phyloP scores from a whole-genome alignment of 2,329 filamentous ascomycete genomes.

The Rachicladosporium sp. region DNA sequence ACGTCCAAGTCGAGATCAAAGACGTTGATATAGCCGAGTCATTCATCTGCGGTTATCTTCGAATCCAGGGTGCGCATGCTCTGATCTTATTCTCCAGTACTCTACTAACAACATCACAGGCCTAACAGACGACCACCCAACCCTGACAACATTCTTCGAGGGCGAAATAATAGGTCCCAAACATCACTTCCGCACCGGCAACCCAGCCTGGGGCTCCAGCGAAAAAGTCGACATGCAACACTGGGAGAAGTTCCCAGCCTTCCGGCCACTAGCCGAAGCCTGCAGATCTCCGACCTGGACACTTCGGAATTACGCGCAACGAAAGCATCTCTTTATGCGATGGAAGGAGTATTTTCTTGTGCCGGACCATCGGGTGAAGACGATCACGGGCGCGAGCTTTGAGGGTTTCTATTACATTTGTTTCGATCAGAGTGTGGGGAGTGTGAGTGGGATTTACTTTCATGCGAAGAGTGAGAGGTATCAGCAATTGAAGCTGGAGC shows the following conservation, averaged over 20 bases:
- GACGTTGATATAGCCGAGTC: slow-evolving; percentile 91
- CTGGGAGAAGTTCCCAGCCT: slow-evolving; percentile 82
- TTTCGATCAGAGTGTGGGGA: slow-evolving; percentile 83
- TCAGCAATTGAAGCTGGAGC: slow-evolving; percentile 83
- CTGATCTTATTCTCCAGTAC: slow-evolving; percentile 21
- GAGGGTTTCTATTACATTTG: slow-evolving; percentile 99
- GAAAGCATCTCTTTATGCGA: slow-evolving; percentile 91
- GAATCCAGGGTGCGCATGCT: slow-evolving; percentile 65
- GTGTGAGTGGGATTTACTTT: slow-evolving; percentile 90
- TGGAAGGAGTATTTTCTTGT: slow-evolving; percentile 99
- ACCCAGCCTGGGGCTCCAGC: slow-evolving; percentile 81
- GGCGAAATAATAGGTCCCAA: slow-evolving; percentile 94
- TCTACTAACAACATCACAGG: slow-evolving; percentile 43
- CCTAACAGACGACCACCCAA: slow-evolving; percentile 88
- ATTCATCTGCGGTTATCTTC: slow-evolving; percentile 86
- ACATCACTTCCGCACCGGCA: slow-evolving; percentile 84
- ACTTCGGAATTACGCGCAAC: slow-evolving; percentile 58
- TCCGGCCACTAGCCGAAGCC: slow-evolving; percentile 60
- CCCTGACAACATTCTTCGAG: slow-evolving; percentile 96
- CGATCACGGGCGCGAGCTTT: slow-evolving; percentile 88
- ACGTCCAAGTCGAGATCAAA: slow-evolving; percentile 94
- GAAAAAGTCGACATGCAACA: slow-evolving; percentile 87
- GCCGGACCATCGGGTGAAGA: slow-evolving; percentile 85
- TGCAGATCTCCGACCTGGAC: slow-evolving; percentile 47
- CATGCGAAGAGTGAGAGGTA: slow-evolving; percentile 98